Evolutionary conservation across 306 rosid species (phyloP).

Genomic region (barrel medic (Medicago truncatula)): MtrunA17r5.0-ANR NC_053045.1:2940501-2941000

Average conservation of each 20-base stretch:
- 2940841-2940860: constrained; percentile 89
- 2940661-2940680: constrained; percentile 83
- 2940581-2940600: constrained; percentile 64
- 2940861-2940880: constrained; percentile 79
- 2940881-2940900: constrained; percentile 71
- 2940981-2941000: constrained; percentile 86
- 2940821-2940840: constrained; percentile 59
- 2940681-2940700: constrained; percentile 69
- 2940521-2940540: constrained; percentile 76
- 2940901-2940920: constrained; percentile 96
- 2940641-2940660: constrained; percentile 72
- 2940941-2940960: constrained; percentile 78
- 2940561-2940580: constrained; percentile 72
- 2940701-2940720: constrained; percentile 68
- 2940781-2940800: constrained; percentile 86
- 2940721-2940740: constrained; percentile 80
- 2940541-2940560: constrained; percentile 92
- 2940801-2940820: constrained; percentile 82
- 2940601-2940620: constrained; percentile 82
- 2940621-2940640: constrained; percentile 53
- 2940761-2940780: constrained; percentile 89
- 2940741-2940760: constrained; percentile 76
- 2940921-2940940: constrained; percentile 95
- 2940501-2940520: constrained; percentile 84
- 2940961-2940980: constrained; percentile 89